phyloP scores from a whole-genome alignment of 2,329 filamentous ascomycete species.

The Clonostachys rosea region DNA sequence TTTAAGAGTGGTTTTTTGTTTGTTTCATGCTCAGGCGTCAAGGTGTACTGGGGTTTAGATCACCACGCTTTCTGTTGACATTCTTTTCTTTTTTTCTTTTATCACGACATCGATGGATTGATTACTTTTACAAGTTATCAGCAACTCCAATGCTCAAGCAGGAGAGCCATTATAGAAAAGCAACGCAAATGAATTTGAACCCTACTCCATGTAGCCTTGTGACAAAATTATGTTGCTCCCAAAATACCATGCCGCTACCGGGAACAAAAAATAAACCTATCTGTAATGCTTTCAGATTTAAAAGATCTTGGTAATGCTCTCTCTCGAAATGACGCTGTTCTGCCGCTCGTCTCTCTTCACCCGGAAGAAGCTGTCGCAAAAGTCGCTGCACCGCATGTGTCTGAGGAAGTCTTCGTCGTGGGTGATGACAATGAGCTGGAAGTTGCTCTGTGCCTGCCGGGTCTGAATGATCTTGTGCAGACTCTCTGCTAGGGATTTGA shows the following conservation, averaged over 20 bases:
- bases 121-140: too few species aligned
- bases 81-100: background rate
- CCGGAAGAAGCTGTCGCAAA: conserved; percentile 87
- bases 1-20: too few species aligned
- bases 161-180: too few species aligned
- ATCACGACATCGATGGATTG: too few species aligned
- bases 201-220: too few species aligned
- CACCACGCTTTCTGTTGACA: background rate
- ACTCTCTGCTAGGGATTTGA: conserved; percentile 79
- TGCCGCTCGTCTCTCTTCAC: conserved; percentile 79
- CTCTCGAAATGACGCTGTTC: conserved; percentile 78
- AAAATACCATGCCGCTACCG: too few species aligned
- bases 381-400: conserved; percentile 91
- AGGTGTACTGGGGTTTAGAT: background rate
- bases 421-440: conserved; percentile 97
- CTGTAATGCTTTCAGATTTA: conserved; percentile 6
- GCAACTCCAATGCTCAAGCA: too few species aligned
- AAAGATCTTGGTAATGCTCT: conserved; percentile 50
- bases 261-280: too few species aligned
- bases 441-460: conserved; percentile 83
- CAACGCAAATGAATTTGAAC: too few species aligned
- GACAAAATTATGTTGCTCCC: too few species aligned
- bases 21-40: background rate
- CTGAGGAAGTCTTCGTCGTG: conserved; percentile 96
- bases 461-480: conserved; percentile 83